phyloP scores from a whole-genome alignment of 83 land plant species.

The Picea abies region DNA sequence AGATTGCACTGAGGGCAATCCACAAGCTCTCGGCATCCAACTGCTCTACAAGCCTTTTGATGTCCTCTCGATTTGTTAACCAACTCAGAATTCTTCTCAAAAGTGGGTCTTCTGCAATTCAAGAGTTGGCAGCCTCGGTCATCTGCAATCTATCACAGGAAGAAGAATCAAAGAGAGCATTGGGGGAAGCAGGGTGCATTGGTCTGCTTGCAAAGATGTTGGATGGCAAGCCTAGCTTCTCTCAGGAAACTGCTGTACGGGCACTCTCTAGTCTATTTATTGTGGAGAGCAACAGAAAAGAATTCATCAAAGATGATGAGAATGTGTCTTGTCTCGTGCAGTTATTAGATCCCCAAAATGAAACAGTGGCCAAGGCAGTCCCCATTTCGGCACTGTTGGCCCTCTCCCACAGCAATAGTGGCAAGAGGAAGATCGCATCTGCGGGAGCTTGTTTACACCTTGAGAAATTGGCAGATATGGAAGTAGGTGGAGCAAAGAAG shows the following conservation, averaged over 20 bases:
- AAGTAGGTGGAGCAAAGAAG: conserved; percentile 56
- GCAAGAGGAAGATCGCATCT: conserved; percentile 44
- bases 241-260: conserved; percentile 62
- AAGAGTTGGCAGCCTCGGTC: conserved; percentile 46
- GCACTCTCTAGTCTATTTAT: conserved; percentile 46
- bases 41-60: conserved; percentile 23
- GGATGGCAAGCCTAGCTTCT: conserved; percentile 60
- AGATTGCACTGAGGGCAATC: conserved; percentile 52
- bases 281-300: conserved; percentile 39
- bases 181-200: conserved; percentile 58
- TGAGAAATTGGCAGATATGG: conserved; percentile 54
- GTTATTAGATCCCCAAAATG: conserved; percentile 39
- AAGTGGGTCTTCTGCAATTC: conserved; percentile 27
- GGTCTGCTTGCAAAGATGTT: conserved; percentile 64
- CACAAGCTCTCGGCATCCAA: conserved; percentile 41
- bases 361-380: conserved; percentile 25
- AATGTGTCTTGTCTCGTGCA: conserved; percentile 35
- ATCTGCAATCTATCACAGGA: conserved; percentile 34
- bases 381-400: conserved; percentile 38
- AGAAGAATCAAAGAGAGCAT: conserved; percentile 36
- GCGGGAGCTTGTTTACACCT: conserved; percentile 43
- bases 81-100: conserved; percentile 46
- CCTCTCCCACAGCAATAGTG: conserved; percentile 36
- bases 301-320: conserved; percentile 44
- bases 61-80: conserved; percentile 42